A percentile compares a stretch with the other conserved stretches of the same genome.
Conservation (phyloP, 768 basidiomycete species). For the Pleurotus djamor region DNA sequence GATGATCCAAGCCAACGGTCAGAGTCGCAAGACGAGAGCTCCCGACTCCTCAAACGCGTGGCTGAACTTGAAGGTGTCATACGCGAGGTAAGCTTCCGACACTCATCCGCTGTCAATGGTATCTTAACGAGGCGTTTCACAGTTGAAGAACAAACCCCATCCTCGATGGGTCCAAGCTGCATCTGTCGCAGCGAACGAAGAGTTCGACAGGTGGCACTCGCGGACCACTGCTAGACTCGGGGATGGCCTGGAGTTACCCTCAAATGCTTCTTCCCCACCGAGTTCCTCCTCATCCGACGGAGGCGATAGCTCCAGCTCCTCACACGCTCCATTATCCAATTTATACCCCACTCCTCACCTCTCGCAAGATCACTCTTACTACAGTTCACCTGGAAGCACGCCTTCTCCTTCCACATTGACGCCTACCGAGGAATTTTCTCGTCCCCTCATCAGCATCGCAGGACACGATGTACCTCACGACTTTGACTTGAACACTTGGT, state of each 20-base stretch:
- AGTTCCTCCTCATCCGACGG: constrained; percentile 26
- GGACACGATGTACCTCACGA: constrained; percentile 26
- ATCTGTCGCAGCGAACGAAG: constrained; percentile 30
- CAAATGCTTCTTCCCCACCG: constrained; percentile 25
- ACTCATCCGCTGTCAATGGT: constrained; percentile 25
- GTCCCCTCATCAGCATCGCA: constrained; percentile 25
- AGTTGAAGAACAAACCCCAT: constrained; percentile 76
- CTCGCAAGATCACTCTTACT: constrained; percentile 25
- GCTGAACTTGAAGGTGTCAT: constrained; percentile 85
- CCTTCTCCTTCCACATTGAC: constrained; percentile 40
- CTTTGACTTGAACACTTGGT: constrained; percentile 39
- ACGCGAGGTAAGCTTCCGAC: constrained; percentile 57
- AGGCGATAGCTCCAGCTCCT: constrained; percentile 16
- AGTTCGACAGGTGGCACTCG: constrained; percentile 22
- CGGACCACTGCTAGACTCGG: constrained; percentile 14
- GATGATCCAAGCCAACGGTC: constrained; percentile 62
- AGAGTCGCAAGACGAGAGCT: constrained; percentile 57
- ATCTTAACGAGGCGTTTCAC: not conserved
- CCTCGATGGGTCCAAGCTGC: constrained; percentile 58
- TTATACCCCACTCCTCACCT: constrained; percentile 18
- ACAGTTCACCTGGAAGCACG: constrained; percentile 29
- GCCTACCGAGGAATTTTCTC: constrained; percentile 41
- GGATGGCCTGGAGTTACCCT: constrained; percentile 15
- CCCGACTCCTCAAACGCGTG: constrained; percentile 67
- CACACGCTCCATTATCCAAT: constrained; percentile 5